These are phyloP conservation scores for Nicotiana undulata DNA, from an alignment of 257 asterid genomes.

Conservation along the genomic window DNA sequence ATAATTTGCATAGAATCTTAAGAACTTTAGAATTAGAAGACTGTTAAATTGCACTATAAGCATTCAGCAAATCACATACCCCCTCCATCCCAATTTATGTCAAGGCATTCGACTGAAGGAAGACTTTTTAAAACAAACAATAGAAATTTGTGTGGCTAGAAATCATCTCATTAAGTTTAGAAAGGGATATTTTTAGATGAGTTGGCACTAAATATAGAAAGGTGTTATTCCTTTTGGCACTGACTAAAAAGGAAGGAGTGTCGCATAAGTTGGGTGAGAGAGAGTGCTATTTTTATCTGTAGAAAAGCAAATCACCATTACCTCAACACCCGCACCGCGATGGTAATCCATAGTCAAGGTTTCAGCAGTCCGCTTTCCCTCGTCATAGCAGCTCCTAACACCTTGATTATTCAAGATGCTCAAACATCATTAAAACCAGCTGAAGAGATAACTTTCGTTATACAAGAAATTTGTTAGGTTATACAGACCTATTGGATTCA, in stretches of 20 bases:
- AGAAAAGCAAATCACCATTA: slow-evolving; percentile 9
- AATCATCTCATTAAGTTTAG: too few species aligned
- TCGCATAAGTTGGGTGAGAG: too few species aligned
- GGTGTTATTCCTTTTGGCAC: too few species aligned
- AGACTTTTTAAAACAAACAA: too few species aligned
- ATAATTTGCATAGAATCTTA: neutral
- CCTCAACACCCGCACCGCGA: slow-evolving; percentile 91
- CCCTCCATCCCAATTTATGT: too few species aligned
- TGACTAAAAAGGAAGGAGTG: too few species aligned
- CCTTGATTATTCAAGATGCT: slow-evolving; percentile 30
- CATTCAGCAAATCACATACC: neutral
- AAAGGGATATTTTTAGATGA: too few species aligned
- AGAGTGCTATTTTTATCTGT: neutral
- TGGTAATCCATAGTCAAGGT: slow-evolving; percentile 97
- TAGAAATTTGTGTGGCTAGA: too few species aligned
- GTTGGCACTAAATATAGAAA: too few species aligned
- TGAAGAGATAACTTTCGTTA: neutral
- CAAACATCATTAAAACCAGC: slow-evolving; percentile 7
- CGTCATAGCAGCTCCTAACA: slow-evolving; percentile 91
- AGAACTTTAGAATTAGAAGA: too few species aligned
- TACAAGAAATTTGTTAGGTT: neutral
- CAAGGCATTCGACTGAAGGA: too few species aligned
- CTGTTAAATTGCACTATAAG: neutral
- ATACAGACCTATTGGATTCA: slow-evolving; percentile 78
- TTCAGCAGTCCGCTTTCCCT: slow-evolving; percentile 93